These are phyloP conservation scores for Cotoneaster glaucophyllus DNA, from an alignment of 306 rosid genomes.

Conservation along the genomic window DNA sequence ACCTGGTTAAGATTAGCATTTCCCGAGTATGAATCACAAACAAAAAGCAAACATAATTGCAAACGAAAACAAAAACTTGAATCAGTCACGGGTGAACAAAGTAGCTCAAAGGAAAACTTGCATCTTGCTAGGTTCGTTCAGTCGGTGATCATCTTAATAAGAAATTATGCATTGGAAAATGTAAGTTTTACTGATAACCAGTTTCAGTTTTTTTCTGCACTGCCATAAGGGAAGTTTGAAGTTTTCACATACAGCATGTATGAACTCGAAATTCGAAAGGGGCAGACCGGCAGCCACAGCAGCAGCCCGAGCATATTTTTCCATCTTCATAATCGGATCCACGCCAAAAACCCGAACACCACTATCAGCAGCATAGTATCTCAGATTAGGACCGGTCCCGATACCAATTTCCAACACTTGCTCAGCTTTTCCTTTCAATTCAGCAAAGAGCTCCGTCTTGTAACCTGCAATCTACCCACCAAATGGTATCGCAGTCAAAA, in stretches of 20 bases:
- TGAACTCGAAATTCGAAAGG: slow-evolving; percentile 54
- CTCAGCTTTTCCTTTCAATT: slow-evolving; percentile 57
- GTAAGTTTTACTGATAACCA: not conserved
- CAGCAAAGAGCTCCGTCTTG: slow-evolving; percentile 55
- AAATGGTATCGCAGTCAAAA: not conserved
- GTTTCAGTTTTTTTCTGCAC: not conserved
- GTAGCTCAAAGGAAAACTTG: not conserved
- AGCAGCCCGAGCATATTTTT: slow-evolving; percentile 60
- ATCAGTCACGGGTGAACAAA: too few species aligned
- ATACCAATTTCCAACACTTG: slow-evolving; percentile 83
- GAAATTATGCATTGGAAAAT: not conserved
- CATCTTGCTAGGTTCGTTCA: not conserved
- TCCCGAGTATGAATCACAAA: slow-evolving; percentile 7
- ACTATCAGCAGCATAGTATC: slow-evolving; percentile 46
- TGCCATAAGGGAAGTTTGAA: not conserved
- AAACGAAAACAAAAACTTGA: not conserved
- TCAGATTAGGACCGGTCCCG: slow-evolving; percentile 79
- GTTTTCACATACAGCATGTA: slow-evolving; percentile 54
- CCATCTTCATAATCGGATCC: slow-evolving; percentile 83
- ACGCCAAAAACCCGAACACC: slow-evolving; percentile 57
- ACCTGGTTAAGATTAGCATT: slow-evolving; percentile 39
- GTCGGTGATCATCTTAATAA: not conserved
- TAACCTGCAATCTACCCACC: slow-evolving; percentile 55
- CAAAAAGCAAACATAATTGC: not conserved
- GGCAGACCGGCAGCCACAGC: slow-evolving; percentile 62